phyloP scores from a whole-genome alignment of 495 filamentous ascomycete genomes.

The Podospora pseudocomata region DNA sequence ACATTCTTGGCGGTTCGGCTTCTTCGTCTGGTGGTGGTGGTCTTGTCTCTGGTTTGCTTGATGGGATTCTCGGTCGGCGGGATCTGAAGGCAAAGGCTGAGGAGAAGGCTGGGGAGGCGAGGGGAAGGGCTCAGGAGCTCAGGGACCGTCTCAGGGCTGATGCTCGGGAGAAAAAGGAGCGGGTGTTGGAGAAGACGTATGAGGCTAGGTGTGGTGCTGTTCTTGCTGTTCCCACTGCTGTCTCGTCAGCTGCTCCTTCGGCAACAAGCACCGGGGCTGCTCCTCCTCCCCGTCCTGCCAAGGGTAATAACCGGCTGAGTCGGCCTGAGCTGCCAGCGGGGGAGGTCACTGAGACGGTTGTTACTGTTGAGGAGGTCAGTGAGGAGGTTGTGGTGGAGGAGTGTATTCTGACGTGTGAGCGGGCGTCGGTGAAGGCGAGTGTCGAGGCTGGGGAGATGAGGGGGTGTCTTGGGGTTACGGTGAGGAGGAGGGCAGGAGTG shows the following conservation, averaged over 20 bases:
- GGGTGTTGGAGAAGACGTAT: not conserved
- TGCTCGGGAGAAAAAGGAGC: not conserved
- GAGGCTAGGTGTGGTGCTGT: not conserved
- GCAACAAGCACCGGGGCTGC: not conserved
- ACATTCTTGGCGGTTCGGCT: not conserved
- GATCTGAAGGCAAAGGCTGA: not conserved
- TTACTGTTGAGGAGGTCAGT: not conserved
- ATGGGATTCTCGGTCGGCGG: not conserved
- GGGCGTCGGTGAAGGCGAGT: not conserved
- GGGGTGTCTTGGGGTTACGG: not conserved
- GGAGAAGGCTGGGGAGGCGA: not conserved
- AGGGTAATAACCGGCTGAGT: not conserved
- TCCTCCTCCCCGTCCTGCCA: not conserved
- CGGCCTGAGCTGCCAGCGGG: not conserved
- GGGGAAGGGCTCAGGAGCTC: not conserved
- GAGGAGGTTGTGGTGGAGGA: not conserved
- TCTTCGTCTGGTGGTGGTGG: not conserved
- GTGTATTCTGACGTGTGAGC: not conserved
- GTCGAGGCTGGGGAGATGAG: not conserved
- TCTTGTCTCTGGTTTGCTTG: not conserved
- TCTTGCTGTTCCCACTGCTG: not conserved
- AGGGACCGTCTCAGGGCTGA: not conserved
- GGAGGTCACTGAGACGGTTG: not conserved
- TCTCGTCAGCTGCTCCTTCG: not conserved
- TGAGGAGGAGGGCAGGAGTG: not conserved